Base-by-base conservation (phyloP, 2,329 filamentous ascomycete genomes). In the Tolypocladium paradoxum region DNA sequence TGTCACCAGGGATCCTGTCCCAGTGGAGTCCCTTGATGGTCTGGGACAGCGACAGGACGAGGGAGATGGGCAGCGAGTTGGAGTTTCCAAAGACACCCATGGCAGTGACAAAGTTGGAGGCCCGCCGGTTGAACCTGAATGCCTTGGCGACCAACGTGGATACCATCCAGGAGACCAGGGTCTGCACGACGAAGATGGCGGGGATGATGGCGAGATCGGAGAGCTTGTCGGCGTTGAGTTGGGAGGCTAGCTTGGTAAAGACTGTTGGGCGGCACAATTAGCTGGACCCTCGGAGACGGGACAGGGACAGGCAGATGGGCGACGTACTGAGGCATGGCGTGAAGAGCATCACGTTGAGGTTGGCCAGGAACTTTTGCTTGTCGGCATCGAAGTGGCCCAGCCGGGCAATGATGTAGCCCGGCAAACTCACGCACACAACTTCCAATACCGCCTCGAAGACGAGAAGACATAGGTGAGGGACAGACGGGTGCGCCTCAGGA, bases 41-140 rank as follows among this genome's bases (percentile, higher is more conserved):
- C 66, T 96, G 88, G 16, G 92, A 95, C 12, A 99, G 79, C 9
- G 92, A 96, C 54, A 97, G 81, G 57, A 99, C 90, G 53, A 99
- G 83, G 0, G 93, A 99, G 56, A 99, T 97, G 0, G 93, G 93
- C 22, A 99, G 79, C 20, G 93, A 97, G 71, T 99, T 99, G 35
- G 92, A 97, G 69, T 99, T 99, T 62, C 92, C 93, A 68, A 99
- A 99, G 49, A 97, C 80, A 37, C 88, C 91, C 93, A 99, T 99
- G 51, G 93, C 93, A 34, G 90, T 88, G 43, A 99, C 87, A 65
- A 99, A 99, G 72, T 99, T 99, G 59, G 85, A 82, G 43, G 90
- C 88, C 57, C 92, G 83, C 68, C 87, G 90, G 62, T 83, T 83
- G 70, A 99, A 91, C 18, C 88, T 77, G 68, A 91, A 95, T 49